Evolutionary conservation across 2,329 filamentous ascomycete species (phyloP).

Genomic region (Fusarium sp.): DNA sequence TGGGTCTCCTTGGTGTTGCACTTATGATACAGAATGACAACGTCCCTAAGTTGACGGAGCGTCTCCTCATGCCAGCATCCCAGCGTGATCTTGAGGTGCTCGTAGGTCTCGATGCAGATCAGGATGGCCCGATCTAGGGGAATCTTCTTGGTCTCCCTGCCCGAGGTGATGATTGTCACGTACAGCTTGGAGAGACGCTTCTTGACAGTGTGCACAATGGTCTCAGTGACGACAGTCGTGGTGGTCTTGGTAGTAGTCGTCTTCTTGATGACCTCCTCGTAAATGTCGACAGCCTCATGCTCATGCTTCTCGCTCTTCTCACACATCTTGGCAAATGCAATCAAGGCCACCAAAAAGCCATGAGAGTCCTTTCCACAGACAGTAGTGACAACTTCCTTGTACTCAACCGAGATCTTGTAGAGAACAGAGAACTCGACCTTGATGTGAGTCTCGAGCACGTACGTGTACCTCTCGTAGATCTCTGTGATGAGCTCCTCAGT

Average conservation of each 20-base stretch:
- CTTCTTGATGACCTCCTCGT: slow-evolving; percentile 57
- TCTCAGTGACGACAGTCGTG: slow-evolving; percentile 40
- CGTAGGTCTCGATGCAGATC: slow-evolving; percentile 53
- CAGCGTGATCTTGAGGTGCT: slow-evolving; percentile 53
- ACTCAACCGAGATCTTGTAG: slow-evolving; percentile 59
- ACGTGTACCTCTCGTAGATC: slow-evolving; percentile 57
- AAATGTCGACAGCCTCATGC: slow-evolving; percentile 57
- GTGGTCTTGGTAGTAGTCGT: slow-evolving; percentile 49
- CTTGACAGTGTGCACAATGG: slow-evolving; percentile 52
- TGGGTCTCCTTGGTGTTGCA: slow-evolving; percentile 52
- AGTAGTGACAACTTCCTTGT: slow-evolving; percentile 57
- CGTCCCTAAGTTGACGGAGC: slow-evolving; percentile 54
- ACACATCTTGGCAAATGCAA: slow-evolving; percentile 57
- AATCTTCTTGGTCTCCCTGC: slow-evolving; percentile 47
- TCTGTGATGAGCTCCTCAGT: slow-evolving; percentile 54
- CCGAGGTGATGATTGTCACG: slow-evolving; percentile 50
- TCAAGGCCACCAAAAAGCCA: slow-evolving; percentile 46
- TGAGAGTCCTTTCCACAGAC: slow-evolving; percentile 46
- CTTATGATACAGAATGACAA: slow-evolving; percentile 54
- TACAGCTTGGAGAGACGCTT: slow-evolving; percentile 62
- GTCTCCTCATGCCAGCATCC: slow-evolving; percentile 59
- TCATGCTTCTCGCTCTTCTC: slow-evolving; percentile 55
- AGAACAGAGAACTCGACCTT: slow-evolving; percentile 53
- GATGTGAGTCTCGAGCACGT: slow-evolving; percentile 56
- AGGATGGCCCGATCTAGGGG: slow-evolving; percentile 50